Evolutionary conservation across 2,329 filamentous ascomycete genomes (phyloP), one percentile per base, ranked within the genome.

Genomic region (Cladosporium sp.): DNA sequence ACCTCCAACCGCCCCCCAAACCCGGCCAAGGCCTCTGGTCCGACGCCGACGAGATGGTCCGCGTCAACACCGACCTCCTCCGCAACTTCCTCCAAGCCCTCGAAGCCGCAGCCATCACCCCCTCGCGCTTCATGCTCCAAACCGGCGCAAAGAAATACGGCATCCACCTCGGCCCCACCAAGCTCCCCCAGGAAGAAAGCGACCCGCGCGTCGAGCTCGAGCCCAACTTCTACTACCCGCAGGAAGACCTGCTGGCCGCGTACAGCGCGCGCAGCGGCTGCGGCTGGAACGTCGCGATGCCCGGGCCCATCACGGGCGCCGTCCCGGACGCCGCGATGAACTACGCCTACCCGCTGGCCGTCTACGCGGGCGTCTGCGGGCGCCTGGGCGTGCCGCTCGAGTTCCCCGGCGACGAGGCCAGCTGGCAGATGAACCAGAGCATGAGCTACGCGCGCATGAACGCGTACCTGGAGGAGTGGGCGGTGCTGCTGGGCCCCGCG

Each of bases 161-260:
- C 11, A 59, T 76, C 3, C 76, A 80, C 55, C 66, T 77, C 9
- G 77, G 77, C 2, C 74, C 74, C 0, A 62, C 69, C 0, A 64
- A 66, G 3, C 60, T 69, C 3, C 77, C 77, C 0, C 70, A 74
- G 44, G 69, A 74, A 53, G 77, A 81, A 60, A 67, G 67, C 8
- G 74, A 77, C 55, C 71, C 74, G 2, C 73, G 45, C 61, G 76
- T 43, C 52, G 61, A 33, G 0, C 65, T 76, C 0, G 73, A 75
- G 55, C 71, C 72, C 0, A 80, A 80, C 62, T 81, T 81, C 63
- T 81, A 80, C 68, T 80, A 79, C 56, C 61, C 69, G 0, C 77
- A 81, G 62, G 77, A 81, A 66, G 76, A 80, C 55, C 63, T 68
- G 3, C 66, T 81, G 3, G 66, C 62, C 28, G 57, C 64, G 1